Conservation (phyloP, 805 yeast species). For the Schwanniomyces yamadae region DNA sequence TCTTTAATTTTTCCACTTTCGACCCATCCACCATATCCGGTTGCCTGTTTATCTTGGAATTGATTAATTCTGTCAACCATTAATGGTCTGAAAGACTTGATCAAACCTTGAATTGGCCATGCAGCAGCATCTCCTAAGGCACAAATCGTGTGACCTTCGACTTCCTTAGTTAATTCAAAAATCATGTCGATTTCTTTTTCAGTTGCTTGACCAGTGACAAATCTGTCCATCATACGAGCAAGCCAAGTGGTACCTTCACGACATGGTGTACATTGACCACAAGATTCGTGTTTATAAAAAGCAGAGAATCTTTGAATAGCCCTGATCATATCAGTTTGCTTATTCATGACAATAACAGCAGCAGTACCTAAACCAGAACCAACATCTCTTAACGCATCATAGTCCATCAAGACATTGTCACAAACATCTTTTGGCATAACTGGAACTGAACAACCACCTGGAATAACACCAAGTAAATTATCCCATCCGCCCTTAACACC, state of each 20-base stretch:
- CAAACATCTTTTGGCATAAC: constrained; percentile 67
- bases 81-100: constrained; percentile 79
- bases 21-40: constrained; percentile 78
- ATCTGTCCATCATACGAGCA: constrained; percentile 79
- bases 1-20: constrained; percentile 54
- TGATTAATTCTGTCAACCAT: constrained; percentile 73
- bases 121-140: constrained; percentile 93
- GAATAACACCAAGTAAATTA: constrained; percentile 80
- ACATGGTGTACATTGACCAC: constrained; percentile 95
- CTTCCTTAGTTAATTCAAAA: constrained; percentile 78
- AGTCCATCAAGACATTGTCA: constrained; percentile 78
- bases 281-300: constrained; percentile 88
- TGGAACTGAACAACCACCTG: constrained; percentile 90
- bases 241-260: constrained; percentile 92
- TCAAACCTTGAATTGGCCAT: constrained; percentile 90
- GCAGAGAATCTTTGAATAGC: constrained; percentile 84
- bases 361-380: constrained; percentile 92
- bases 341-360: constrained; percentile 89
- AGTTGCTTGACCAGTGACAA: constrained; percentile 74
- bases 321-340: constrained; percentile 78
- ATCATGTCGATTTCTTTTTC: constrained; percentile 83
- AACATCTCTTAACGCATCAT: constrained; percentile 78
- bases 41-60: constrained; percentile 48
- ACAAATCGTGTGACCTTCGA: constrained; percentile 90
- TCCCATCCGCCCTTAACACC: constrained; percentile 94